Evolutionary conservation across 1,284 basidiomycete genomes (phyloP).

Genomic region (Meira miltonrushii): DNA sequence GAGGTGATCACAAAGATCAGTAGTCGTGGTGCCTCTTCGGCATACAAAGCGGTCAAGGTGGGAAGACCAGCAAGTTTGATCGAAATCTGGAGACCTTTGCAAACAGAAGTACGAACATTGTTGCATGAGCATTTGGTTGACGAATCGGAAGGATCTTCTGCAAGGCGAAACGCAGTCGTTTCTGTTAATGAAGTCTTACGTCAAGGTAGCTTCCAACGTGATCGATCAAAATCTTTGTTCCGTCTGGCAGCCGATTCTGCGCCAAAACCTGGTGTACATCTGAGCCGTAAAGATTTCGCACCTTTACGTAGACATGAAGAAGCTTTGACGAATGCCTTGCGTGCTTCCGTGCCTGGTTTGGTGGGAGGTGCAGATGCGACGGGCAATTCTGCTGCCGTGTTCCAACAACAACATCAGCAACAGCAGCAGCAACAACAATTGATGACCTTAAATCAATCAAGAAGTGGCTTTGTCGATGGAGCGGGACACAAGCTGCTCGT

Average conservation of each 20-base stretch:
- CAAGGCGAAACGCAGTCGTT: constrained; percentile 71
- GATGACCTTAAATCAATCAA: constrained; percentile 11
- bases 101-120: constrained; percentile 74
- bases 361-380: constrained; percentile 55
- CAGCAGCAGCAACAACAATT: constrained; percentile 12
- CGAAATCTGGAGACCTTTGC: constrained; percentile 87
- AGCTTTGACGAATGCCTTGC: constrained; percentile 74
- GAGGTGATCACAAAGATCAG: constrained; percentile 62
- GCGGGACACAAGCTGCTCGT: constrained; percentile 81
- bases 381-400: constrained; percentile 8
- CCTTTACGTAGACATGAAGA: constrained; percentile 73
- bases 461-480: too few relatives aligned
- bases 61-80: constrained; percentile 56
- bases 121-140: constrained; percentile 86
- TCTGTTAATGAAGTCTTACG: constrained; percentile 86
- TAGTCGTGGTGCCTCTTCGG: constrained; percentile 19
- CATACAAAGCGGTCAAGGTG: constrained; percentile 16
- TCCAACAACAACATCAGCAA: constrained; percentile 10
- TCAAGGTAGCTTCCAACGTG: constrained; percentile 32
- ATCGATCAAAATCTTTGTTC: constrained; percentile 61
- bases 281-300: constrained; percentile 53
- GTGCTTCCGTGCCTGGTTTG: constrained; percentile 87
- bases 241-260: constrained; percentile 79
- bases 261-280: constrained; percentile 56
- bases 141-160: constrained; percentile 71